phyloP scores from a whole-genome alignment of 2,329 filamentous ascomycete species.

The Cephalotrichum gorgonifer region DNA sequence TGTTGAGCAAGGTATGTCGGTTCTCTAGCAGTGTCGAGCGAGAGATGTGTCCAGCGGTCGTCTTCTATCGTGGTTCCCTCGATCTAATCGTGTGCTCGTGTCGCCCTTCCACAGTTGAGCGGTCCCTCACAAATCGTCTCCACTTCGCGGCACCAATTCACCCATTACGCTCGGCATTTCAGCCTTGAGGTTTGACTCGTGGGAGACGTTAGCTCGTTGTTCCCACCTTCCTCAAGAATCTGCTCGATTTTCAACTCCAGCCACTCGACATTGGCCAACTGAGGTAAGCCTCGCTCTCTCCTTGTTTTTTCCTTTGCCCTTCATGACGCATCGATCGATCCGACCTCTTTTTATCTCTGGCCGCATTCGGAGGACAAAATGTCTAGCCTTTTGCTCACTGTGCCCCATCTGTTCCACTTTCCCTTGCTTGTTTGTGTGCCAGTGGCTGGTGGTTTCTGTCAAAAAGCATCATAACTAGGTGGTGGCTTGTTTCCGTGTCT shows the following conservation, averaged over 20 bases:
- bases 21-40: background rate
- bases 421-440: too few relatives aligned
- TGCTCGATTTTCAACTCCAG: conserved; percentile 35
- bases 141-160: background rate
- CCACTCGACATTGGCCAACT: conserved; percentile 24
- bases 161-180: background rate
- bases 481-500: background rate
- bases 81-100: conserved; percentile 29
- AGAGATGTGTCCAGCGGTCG: conserved; percentile 8
- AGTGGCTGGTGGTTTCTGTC: too few relatives aligned
- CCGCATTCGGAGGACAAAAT: too few relatives aligned
- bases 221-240: conserved; percentile 40
- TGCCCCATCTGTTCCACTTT: too few relatives aligned
- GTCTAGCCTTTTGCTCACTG: too few relatives aligned
- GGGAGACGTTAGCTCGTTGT: conserved; percentile 58
- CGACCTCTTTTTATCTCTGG: too few relatives aligned
- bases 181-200: conserved; percentile 33
- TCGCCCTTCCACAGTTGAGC: conserved; percentile 28
- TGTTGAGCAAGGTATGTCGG: conserved; percentile 4
- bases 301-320: too few relatives aligned
- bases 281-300: too few relatives aligned
- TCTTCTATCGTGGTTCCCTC: conserved; percentile 15
- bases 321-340: too few relatives aligned
- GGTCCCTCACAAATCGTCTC: conserved; percentile 20
- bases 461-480: too few relatives aligned